Percentiles rank a stretch among this genome's conserved stretches.
These are phyloP conservation scores for Mucor circinelloides DNA, from an alignment of 371 early-diverging fungal genomes.

Conservation along the genomic window DNA sequence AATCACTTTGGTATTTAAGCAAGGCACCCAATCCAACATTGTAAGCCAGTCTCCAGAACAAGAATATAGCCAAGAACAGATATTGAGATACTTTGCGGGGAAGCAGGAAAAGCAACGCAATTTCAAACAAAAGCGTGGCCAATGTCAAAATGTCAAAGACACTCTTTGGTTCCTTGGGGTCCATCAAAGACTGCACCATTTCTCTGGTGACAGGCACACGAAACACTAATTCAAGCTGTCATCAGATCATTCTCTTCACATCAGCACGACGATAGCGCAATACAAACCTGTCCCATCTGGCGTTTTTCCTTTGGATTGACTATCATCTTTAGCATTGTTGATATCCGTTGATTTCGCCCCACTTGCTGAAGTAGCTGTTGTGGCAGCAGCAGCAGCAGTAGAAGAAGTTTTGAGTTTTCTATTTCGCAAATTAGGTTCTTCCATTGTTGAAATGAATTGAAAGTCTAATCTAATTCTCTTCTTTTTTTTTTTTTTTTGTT, in stretches of 20 bases:
- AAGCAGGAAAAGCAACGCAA: constrained; percentile 57
- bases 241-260: background rate
- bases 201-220: constrained; percentile 68
- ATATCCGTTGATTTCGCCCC: background rate
- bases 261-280: no score
- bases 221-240: constrained; percentile 35
- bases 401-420: constrained; percentile 16
- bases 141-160: constrained; percentile 73
- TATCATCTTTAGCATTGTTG: background rate
- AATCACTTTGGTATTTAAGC: constrained; percentile 74
- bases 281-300: constrained; percentile 52
- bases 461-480: background rate
- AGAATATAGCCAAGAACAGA: constrained; percentile 63
- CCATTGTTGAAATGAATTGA: constrained; percentile 1
- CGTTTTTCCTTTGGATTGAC: constrained; percentile 49
- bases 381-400: no score
- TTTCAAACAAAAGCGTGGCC: constrained; percentile 55
- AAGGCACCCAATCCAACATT: constrained; percentile 81
- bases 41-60: constrained; percentile 81
- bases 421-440: constrained; percentile 12
- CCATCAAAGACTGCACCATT: constrained; percentile 65
- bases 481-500: background rate
- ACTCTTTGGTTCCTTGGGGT: constrained; percentile 62
- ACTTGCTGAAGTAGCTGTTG: background rate
- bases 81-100: constrained; percentile 38